These are phyloP conservation scores for Didymella glomerata DNA, from an alignment of 2,329 filamentous ascomycete species.

Conservation along the genomic window DNA sequence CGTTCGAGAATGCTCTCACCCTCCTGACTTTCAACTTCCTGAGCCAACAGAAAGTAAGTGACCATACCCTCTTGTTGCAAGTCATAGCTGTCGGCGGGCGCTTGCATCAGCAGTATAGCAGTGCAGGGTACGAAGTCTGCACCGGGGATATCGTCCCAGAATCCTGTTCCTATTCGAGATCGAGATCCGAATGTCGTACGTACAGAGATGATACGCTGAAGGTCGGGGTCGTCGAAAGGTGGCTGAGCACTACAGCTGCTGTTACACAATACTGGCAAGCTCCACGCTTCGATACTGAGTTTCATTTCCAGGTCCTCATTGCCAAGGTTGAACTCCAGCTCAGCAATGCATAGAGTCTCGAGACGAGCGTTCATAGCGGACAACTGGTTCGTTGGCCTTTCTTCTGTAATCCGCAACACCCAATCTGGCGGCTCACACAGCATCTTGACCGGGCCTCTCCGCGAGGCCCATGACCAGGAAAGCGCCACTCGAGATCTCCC, in stretches of 20 bases:
- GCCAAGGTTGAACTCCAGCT: neutral
- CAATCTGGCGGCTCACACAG: neutral
- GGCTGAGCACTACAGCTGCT: neutral
- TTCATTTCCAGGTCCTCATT: neutral
- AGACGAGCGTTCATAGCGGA: neutral
- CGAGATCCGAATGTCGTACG: neutral
- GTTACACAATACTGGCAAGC: neutral
- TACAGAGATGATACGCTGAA: neutral
- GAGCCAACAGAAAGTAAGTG: neutral
- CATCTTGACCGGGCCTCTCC: neutral
- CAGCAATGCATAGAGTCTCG: neutral
- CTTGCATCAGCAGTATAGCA: slow-evolving; percentile 4
- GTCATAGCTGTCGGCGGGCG: neutral
- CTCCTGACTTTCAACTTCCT: neutral
- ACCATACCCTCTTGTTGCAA: neutral
- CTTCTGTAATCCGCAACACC: neutral
- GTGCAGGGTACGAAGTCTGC: neutral
- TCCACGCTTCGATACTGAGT: neutral
- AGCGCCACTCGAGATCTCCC: neutral
- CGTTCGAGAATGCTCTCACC: neutral
- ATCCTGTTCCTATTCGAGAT: neutral
- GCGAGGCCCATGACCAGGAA: neutral
- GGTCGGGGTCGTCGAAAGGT: neutral
- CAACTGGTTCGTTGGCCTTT: neutral
- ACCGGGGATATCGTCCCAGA: neutral